Base-by-base conservation (phyloP, 2,329 filamentous ascomycete genomes). In the Aspergillus ochraceus region DNA sequence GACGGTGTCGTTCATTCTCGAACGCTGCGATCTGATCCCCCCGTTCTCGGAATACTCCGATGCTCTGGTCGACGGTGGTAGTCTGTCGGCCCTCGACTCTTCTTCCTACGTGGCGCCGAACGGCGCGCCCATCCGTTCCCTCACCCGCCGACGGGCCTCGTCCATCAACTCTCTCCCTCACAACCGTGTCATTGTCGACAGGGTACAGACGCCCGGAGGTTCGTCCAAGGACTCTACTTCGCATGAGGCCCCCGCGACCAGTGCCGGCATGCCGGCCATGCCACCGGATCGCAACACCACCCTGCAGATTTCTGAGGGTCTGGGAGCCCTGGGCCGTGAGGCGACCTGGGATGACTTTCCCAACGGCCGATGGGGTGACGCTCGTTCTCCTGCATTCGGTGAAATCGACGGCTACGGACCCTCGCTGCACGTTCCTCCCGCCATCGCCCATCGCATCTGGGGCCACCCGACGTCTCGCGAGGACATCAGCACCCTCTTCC, bases 281-380 rank as follows among this genome's bases (percentile, higher is more conserved):
- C 83, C 94, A 69, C 93, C 94, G 73, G 88, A 86, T 20, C 86
- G 93, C 55, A 89, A 89, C 58, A 94, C 93, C 74, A 95, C 92
- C 0, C 84, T 98, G 10, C 92, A 93, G 29, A 97, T 97, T 59
- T 97, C 93, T 0, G 94, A 98, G 78, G 94, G 95, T 6, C 90
- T 97, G 70, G 95, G 94, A 24, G 85, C 90, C 3, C 82, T 97
- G 6, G 95, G 94, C 11, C 86, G 95, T 53, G 94, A 98, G 81
- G 95, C 95, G 36, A 99, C 95, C 0, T 99, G 95, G 95, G 95
- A 99, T 70, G 95, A 99, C 70, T 99, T 92, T 76, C 94, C 94
- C 64, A 98, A 98, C 80, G 95, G 94, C 29, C 87, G 94, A 57
- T 98, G 94, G 88, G 94, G 94, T 72, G 94, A 97, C 70, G 91